Base-by-base conservation (phyloP, 2,329 filamentous ascomycete species). In the Torrubiella hemipterigena region DNA sequence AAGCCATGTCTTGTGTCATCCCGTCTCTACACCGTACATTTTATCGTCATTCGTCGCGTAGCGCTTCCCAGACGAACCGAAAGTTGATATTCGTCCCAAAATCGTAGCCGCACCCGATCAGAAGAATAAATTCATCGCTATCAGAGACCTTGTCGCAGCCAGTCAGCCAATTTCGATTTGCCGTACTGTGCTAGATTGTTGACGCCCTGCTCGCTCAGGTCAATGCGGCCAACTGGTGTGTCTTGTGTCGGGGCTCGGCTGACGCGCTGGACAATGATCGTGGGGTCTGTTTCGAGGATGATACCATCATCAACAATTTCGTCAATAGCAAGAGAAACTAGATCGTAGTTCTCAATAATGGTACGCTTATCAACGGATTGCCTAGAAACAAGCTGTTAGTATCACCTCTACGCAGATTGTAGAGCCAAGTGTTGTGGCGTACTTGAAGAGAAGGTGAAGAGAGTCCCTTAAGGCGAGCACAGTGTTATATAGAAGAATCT, bases 331-430 rank as follows among this genome's bases (percentile, higher is more conserved):
- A 98, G 74, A 11, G 86, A 82, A 39, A 95, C 83, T 15, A 96
- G 73, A 58, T 96, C 91, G 67, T 96, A 98, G 71, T 96, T 96
- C 62, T 98, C 91, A 50, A 96, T 80, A 43, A 96, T 86, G 35
- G 91, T 96, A 44, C 91, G 80, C 71, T 95, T 95, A 65, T 98
- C 91, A 30, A 93, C 87, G 20, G 85, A 85, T 70, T 93, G 89
- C 59, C 85, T 94, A 43, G 38, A 31, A 19, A n/a, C 25, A 6
- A 15, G 7, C n/a, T n/a, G n/a, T n/a, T n/a, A n/a, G n/a, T n/a
- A n/a, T n/a, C n/a, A n/a, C n/a, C n/a, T n/a, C n/a, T n/a, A n/a
- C n/a, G n/a, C n/a, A n/a, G n/a, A n/a, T n/a, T n/a, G n/a, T 10
- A 14, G 4, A 10, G 17, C 13, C 17, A 22, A 9, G 7, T 23